Evolutionary conservation across 257 asterid species (phyloP), one percentile per base, ranked within the genome.

Genomic region (Gardenia jasminoides): DNA sequence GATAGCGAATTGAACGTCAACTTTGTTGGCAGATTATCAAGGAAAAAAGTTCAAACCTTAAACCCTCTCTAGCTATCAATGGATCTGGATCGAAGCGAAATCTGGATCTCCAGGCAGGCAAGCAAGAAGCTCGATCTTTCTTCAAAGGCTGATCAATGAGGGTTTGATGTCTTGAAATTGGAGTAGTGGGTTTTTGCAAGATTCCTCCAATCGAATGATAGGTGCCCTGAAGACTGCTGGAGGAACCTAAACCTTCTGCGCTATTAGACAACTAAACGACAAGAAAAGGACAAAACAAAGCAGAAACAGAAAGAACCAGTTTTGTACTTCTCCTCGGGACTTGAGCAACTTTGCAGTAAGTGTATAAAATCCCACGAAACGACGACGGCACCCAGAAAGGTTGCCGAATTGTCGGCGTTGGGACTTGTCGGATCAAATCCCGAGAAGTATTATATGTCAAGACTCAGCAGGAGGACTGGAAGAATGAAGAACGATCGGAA

Each of bases 271-370:
- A 80, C 77, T 36, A 82, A 44, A 74, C 28, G 88, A 85, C 88
- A 76, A 85, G 28, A 78, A n/a, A 33, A 75, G 77, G 50, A 74
- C 79, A 30, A 80, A 87, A 86, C 86, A 82, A 62, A 47, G 54
- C 28, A 61, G 46, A 79, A 64, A 15, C 39, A 41, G 78, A 30
- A 44, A 82, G 28, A 65, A 16, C 19, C 20, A 50, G 48, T 41
- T 58, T 46, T 4, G n/a, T 26, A 30, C 3, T 31, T 59, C 67
- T 83, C 90, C 92, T 93, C 88, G 97, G 92, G 89, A 90, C 73
- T 88, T 80, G 91, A 86, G 82, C 30, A 41, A 76, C 82, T 70
- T 36, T 68, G 24, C n/a, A 47, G 28, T 36, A 2, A 36, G n/a
- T 36, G 4, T 26, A 46, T 28, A 71, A 68, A 43, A 41, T 46